Percentiles rank a stretch among this genome's conserved stretches.
Conservation (phyloP, 2,329 filamentous ascomycete genomes). For the Hymenoscyphus salicellus region DNA sequence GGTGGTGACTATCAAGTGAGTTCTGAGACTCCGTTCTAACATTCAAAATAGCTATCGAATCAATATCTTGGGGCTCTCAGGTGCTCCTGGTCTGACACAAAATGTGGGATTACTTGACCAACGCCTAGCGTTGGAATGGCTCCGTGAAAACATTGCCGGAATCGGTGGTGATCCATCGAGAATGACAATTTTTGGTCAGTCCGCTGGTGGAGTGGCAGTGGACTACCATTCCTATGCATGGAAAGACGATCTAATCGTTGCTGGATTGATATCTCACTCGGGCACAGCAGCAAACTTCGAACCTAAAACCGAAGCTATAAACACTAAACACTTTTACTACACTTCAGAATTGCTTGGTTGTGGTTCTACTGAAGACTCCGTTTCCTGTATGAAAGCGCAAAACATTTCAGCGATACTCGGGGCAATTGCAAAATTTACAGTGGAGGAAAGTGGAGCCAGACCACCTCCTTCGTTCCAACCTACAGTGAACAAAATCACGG, state of each 20-base stretch:
- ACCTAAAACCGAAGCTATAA: conserved; percentile 2
- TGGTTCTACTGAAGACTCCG: conserved; percentile 13
- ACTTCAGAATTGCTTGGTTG: conserved; percentile 21
- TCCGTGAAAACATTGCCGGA: conserved; percentile 52
- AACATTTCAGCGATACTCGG: conserved; percentile 16
- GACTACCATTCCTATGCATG: conserved; percentile 29
- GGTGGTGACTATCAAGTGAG: conserved; percentile 46
- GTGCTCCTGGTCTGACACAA: conserved; percentile 19
- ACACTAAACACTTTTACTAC: conserved; percentile 20
- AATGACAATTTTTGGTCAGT: conserved; percentile 54
- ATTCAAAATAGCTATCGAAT: conserved; percentile 34
- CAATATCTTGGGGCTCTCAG: conserved; percentile 38
- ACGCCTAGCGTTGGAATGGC: conserved; percentile 55
- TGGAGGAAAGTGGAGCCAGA: conserved; percentile 12
- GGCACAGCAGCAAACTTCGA: conserved; percentile 13
- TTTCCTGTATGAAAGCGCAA: conserved; percentile 18
- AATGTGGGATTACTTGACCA: conserved; percentile 65
- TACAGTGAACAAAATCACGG: conserved; percentile 16
- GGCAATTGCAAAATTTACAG: conserved; percentile 16
- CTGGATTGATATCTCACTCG: conserved; percentile 26
- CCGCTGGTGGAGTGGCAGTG: conserved; percentile 53
- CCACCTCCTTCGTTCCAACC: conserved; percentile 19
- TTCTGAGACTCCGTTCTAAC: background rate
- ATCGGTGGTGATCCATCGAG: conserved; percentile 58
- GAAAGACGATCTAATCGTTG: conserved; percentile 27